Evolutionary conservation across 768 basidiomycete species (phyloP).

Genomic region (Phlebiopsis flavidoalba): DNA sequence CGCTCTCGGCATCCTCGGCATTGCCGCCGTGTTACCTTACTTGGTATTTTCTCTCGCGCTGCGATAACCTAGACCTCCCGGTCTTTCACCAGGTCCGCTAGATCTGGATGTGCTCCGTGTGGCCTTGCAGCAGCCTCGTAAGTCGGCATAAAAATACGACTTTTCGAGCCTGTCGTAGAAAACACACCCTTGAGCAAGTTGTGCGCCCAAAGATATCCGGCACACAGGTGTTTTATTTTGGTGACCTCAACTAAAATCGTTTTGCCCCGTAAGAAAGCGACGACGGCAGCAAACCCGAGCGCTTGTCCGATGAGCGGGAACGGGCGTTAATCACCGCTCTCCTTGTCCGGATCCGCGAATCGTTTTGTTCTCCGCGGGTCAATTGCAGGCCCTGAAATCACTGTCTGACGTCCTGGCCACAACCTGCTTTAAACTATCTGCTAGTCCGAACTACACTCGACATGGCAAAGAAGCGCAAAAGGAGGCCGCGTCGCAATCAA

Average conservation of each 20-base stretch:
- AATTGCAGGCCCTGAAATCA: background rate
- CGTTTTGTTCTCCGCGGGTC: too few species aligned
- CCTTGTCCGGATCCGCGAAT: too few species aligned
- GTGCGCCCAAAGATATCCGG: background rate
- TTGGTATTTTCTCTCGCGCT: background rate
- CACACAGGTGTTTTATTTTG: background rate
- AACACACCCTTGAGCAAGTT: too few species aligned
- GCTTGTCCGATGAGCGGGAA: background rate
- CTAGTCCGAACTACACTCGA: background rate
- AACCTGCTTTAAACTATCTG: background rate
- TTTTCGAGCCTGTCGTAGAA: background rate
- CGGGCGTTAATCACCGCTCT: background rate
- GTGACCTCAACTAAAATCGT: background rate
- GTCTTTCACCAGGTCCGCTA: too few species aligned
- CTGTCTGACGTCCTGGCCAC: background rate
- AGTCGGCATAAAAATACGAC: background rate
- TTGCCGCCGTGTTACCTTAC: background rate
- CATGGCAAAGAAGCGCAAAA: slow-evolving; percentile 27
- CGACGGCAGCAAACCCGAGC: background rate
- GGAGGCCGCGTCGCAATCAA: slow-evolving; percentile 18
- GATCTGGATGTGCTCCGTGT: too few species aligned
- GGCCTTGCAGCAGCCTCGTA: background rate
- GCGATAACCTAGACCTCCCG: too few species aligned
- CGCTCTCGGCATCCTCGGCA: slow-evolving; percentile 1
- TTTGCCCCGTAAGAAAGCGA: background rate